Percentiles rank a stretch among this genome's conserved stretches.
Conservation (phyloP, 179 eudicot species). For the Patellifolia procumbens region DNA sequence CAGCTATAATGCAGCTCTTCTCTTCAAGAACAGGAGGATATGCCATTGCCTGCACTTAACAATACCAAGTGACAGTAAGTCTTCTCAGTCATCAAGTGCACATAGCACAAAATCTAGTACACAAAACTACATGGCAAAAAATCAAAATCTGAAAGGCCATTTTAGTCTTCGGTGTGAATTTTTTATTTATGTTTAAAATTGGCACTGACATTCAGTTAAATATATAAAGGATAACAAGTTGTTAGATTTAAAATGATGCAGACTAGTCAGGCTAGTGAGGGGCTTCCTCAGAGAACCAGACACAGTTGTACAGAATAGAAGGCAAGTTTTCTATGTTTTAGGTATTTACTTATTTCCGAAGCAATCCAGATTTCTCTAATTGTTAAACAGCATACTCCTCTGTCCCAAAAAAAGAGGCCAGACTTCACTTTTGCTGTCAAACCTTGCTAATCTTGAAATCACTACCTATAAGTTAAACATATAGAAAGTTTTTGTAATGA, state of each 20-base stretch:
- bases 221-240: background rate
- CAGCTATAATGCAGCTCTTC: constrained; percentile 91
- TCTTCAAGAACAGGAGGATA: constrained; percentile 57
- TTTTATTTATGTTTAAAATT: background rate
- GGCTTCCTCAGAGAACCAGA: background rate
- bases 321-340: background rate
- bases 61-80: constrained; percentile 14
- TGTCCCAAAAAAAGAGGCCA: background rate
- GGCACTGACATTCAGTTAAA: background rate
- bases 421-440: background rate
- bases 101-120: background rate
- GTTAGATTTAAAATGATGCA: background rate
- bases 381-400: background rate
- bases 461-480: background rate
- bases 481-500: background rate
- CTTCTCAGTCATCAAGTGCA: constrained; percentile 1
- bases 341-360: background rate
- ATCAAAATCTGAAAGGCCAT: background rate
- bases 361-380: background rate
- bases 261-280: background rate
- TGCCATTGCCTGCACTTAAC: constrained; percentile 73
- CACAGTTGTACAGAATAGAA: background rate
- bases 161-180: background rate
- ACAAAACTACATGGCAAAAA: background rate
- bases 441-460: background rate